Base-by-base conservation (phyloP, 2,329 filamentous ascomycete species). In the Eurotiales sp. region DNA sequence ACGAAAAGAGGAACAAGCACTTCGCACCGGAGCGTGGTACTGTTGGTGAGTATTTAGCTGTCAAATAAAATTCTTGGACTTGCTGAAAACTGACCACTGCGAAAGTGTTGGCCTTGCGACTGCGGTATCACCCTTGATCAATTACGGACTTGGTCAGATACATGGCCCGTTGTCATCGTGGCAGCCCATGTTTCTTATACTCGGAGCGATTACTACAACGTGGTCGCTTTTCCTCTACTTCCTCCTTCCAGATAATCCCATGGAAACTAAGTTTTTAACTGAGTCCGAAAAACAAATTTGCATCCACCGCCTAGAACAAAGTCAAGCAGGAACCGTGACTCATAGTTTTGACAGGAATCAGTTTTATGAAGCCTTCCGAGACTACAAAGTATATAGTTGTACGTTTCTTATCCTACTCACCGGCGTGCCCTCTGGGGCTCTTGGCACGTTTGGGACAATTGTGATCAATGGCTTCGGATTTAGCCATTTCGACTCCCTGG, bases 201-300 rank as follows among this genome's bases (percentile, higher is more conserved):
- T 37, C 8, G 74, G 74, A 0, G 58, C 72, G 8, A 72, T 74
- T 8, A 74, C 73, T 0, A 58, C 74, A 7, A 59, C 70, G 0
- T 71, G 76, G 63, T 65, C 71, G 0, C 58, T 57, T 1, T 63
- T 75, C 2, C 68, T 71, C 2, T 77, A 63, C 55, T 69, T 73
- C 52, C 70, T 66, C 48, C 59, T 78, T 29, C 72, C 74, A 0
- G 75, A 78, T 54, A 70, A 66, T 27, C 73, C 73, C 0, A 68
- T 70, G 45, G 69, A 67, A 17, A 72, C 72, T 6, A 62, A 63
- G 32, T 76, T 75, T 43, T 57, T 77, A 34, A 67, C 56, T 3
- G 69, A 72, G 21, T 64, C 70, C 5, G 72, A 78, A 54, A 76
- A 73, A 55, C 69, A 73, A 19, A 64, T 79, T 49, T 77, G 77